Evolutionary conservation across 768 basidiomycete genomes (phyloP).

Genomic region (Clavaria fumosa): DNA sequence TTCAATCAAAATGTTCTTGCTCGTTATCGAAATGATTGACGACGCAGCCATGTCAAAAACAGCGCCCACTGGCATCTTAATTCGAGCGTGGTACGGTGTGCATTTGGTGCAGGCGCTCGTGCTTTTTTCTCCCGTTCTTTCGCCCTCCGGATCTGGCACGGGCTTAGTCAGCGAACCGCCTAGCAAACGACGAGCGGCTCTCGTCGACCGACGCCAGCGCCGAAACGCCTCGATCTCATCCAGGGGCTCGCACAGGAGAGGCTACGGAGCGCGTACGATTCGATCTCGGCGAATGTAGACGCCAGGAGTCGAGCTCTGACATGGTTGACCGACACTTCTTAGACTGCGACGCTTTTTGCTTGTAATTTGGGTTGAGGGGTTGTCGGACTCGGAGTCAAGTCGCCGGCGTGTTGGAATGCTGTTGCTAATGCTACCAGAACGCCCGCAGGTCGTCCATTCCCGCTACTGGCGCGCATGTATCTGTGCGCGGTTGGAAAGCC

Average conservation of each 20-base stretch:
- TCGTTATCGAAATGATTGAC: slow-evolving; percentile 64
- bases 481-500: too few relatives aligned
- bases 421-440: too few relatives aligned
- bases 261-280: slow-evolving; percentile 40
- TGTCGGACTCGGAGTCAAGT: too few relatives aligned
- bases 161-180: slow-evolving; percentile 37
- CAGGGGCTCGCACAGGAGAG: slow-evolving; percentile 64
- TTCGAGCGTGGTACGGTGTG: slow-evolving; percentile 73
- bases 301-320: too few relatives aligned
- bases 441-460: too few relatives aligned
- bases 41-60: slow-evolving; percentile 26
- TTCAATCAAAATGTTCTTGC: slow-evolving; percentile 65
- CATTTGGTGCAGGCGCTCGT: too few relatives aligned
- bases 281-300: slow-evolving; percentile 3
- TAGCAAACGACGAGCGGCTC: slow-evolving; percentile 26
- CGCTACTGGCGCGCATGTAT: too few relatives aligned
- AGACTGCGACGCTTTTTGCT: too few relatives aligned
- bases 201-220: slow-evolving; percentile 30
- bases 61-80: slow-evolving; percentile 36
- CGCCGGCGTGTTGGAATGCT: too few relatives aligned
- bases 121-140: slow-evolving; percentile 18
- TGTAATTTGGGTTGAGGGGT: too few relatives aligned
- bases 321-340: too few relatives aligned
- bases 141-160: slow-evolving; percentile 5
- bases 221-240: slow-evolving; percentile 40